Conservation (phyloP, 768 basidiomycete genomes). For the Pholiota microspora region DNA sequence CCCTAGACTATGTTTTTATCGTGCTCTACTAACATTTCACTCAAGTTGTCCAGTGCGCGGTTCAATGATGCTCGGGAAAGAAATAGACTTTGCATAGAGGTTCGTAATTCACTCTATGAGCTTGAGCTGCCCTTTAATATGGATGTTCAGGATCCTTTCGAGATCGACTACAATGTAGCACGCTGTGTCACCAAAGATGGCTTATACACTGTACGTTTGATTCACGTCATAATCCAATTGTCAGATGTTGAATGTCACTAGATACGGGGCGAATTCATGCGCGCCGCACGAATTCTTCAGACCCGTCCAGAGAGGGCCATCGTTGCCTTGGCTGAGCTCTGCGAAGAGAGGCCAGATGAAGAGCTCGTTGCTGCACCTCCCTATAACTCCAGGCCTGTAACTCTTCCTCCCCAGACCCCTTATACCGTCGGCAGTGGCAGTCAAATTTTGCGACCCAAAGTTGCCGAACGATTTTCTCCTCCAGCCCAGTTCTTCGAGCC, state of each 20-base stretch:
- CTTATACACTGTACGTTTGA: conserved; percentile 74
- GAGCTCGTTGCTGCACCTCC: conserved; percentile 53
- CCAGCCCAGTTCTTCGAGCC: conserved; percentile 49
- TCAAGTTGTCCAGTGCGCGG: conserved; percentile 48
- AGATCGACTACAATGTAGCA: conserved; percentile 93
- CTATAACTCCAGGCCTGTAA: conserved; percentile 33
- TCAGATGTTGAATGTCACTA: conserved; percentile 28
- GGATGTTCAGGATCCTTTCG: conserved; percentile 83
- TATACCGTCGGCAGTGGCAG: conserved; percentile 68
- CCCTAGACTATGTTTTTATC: not conserved
- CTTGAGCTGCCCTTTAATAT: not conserved
- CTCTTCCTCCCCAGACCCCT: conserved; percentile 67
- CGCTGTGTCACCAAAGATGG: conserved; percentile 97
- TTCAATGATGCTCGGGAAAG: conserved; percentile 79
- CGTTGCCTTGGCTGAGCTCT: conserved; percentile 82
- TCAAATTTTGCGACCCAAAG: conserved; percentile 53
- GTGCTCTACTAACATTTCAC: not conserved
- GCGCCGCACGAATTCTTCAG: conserved; percentile 83
- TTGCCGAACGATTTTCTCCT: conserved; percentile 52
- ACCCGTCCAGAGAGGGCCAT: conserved; percentile 79
- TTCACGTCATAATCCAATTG: not conserved
- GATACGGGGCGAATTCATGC: conserved; percentile 99
- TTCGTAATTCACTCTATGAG: conserved; percentile 29
- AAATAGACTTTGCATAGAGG: conserved; percentile 96
- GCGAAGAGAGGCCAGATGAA: conserved; percentile 82